Evolutionary conservation across 192 early-diverging fungal genomes (phyloP), one percentile per base, ranked within the genome.

Genomic region (Coemansia sp.): DNA sequence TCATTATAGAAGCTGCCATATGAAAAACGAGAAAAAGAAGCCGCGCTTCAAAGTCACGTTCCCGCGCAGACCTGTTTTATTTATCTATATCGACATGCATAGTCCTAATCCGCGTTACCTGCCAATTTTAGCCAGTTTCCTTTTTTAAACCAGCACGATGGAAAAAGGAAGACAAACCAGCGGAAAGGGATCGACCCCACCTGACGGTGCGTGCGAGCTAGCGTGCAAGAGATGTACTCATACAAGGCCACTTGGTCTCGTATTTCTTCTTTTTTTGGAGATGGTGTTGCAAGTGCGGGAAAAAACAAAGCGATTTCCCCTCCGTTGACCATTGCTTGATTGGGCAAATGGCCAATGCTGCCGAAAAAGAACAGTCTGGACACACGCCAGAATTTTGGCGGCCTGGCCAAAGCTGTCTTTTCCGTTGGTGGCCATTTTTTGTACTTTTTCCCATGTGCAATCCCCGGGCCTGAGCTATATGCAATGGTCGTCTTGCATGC

Each of bases 31-130:
- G 33, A 32, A 54, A 22, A 3, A 29, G 25, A 28, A 22, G 29
- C 25, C 32, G 55, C 31, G 55, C 55, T 56, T 56, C 30, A 56
- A 56, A 56, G 55, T 56, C 55, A 56, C 55, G 55, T 56, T 56
- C 55, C 55, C 29, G 5, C 29, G 29, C 55, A 20, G 55, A 11
- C 31, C 31, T 32, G 31, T 32, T 16, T 56, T 25, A 33, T 56
- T 16, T 56, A 30, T 56, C 31, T 2, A 29, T 56, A 32, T 56
- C 33, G 30, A 17, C 17, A 45, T 45, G 42, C 14, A 45, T 12
- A 45, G 42, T 45, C 42, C 7, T 12, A 45, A 45, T 45, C 42
- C 42, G 42, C 42, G 14, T 45, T 45, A 45, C 42, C 30, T 54
- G 52, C 52, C 52, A 54, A 30, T 54, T 54, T 30, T 30, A 54